Evolutionary conservation across 2,329 filamentous ascomycete genomes (phyloP), one percentile per base, ranked within the genome.

Genomic region (Monosporascus sp.): DNA sequence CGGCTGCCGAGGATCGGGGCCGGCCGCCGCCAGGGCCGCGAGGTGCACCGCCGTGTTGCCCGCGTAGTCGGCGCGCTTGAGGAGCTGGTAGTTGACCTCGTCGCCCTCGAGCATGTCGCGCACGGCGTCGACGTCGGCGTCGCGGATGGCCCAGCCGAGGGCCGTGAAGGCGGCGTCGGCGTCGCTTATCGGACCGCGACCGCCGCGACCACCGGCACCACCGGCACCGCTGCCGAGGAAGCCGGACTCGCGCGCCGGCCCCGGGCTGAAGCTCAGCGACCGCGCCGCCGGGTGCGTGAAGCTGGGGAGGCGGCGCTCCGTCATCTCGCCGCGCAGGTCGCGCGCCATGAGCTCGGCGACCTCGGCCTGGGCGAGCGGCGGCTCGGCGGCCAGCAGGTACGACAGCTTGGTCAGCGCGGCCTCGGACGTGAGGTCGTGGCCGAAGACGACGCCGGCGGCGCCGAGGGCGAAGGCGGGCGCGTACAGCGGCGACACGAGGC

Each of bases 361-460:
- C 22, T 90, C 85, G 51, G 80, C 75, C 7, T 82, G 77, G 0
- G 81, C 79, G n/a, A 88, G 76, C 34, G 77, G 79, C 1, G 87
- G 84, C 4, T 80, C 69, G 22, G 43, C 22, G 5, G 89, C 88
- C 19, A 96, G 80, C 3, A 96, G 81, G 69, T 95, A 96, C 1
- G 90, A 90, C 27, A 97, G 80, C 71, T 97, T 97, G 20, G 92
- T 94, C 61, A 96, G 81, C 6, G 92, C 92, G 3, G 90, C 92
- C 73, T 97, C 92, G 22, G 88, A 88, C 0, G 92, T 97, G 72
- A 96, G 80, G 65, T 96, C 91, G 60, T 92, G 83, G 6, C 92
- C 92, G 60, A 94, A 92, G 34, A 96, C 90, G 48, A 97, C 90
- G 36, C 92, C 92, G 2, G 90, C 90, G 52, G 86, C 81, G 40